Evolutionary conservation across 2,329 filamentous ascomycete genomes (phyloP), one percentile per base, ranked within the genome.

Genomic region (Claviceps capensis): DNA sequence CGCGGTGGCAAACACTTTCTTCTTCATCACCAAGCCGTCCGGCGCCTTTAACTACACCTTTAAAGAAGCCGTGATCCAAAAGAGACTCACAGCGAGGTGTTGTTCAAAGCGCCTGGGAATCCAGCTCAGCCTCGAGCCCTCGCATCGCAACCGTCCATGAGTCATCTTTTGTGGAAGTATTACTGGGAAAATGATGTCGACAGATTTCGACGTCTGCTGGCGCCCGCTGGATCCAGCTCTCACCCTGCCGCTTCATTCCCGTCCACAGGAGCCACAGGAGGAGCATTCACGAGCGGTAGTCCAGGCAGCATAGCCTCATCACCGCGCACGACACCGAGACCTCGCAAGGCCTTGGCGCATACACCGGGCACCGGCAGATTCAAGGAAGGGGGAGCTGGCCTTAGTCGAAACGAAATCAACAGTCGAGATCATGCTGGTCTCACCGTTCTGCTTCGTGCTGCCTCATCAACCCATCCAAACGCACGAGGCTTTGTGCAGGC

Each of bases 121-220:
- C 44, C 50, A 30, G 13, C 47, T 44, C n/a, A 34, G 36, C 40
- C 13, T 17, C 34, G 19, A 48, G 17, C 43, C 14, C 30, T 44
- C 43, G 23, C 51, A 40, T 60, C 55, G 62, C 61, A 53, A 59
- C 58, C 58, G 62, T 67, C 81, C 82, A 93, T 97, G 91, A 97
- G 88, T 84, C 85, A 89, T 75, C 81, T 86, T 80, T 82, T 98
- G 69, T 96, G 91, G 91, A 90, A 89, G 79, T 88, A 81, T 69
- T 97, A 91, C 69, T 85, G 94, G 76, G 86, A 96, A 82, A 87
- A 96, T 79, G 89, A 98, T 82, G 86, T 95, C 82, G 90, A 95
- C 68, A 82, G 75, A 66, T 97, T 98, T 79, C 85, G 86, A 73
- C 85, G 85, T 74, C 80, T 94, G 66, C 79, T 98, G 78, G 83